Conservation (phyloP, 2,329 filamentous ascomycete genomes). For the Pezicula rhizophila region DNA sequence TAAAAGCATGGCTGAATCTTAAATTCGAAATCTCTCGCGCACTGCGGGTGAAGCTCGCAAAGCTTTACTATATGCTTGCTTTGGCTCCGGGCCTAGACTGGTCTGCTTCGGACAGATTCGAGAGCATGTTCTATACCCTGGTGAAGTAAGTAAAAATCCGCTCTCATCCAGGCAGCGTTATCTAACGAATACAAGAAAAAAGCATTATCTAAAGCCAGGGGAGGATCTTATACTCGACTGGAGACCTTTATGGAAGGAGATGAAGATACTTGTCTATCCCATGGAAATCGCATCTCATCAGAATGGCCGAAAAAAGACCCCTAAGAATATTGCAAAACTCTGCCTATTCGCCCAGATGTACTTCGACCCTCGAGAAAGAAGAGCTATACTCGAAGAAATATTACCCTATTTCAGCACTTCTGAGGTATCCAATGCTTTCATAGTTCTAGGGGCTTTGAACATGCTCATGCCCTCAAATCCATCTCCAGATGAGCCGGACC, state of each 20-base stretch:
- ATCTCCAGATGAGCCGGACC: conserved; percentile 61
- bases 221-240: conserved; percentile 91
- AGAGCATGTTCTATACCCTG: conserved; percentile 91
- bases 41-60: conserved; percentile 75
- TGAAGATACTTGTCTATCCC: conserved; percentile 85
- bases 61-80: conserved; percentile 89
- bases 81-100: conserved; percentile 85
- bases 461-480: conserved; percentile 80
- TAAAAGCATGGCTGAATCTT: conserved; percentile 88
- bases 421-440: conserved; percentile 85
- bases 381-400: conserved; percentile 74
- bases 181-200: conserved; percentile 55
- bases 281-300: conserved; percentile 69
- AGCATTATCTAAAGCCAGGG: conserved; percentile 87
- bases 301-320: conserved; percentile 45
- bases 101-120: conserved; percentile 78
- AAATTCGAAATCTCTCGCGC: conserved; percentile 94
- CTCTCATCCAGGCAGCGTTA: conserved; percentile 20
- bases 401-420: conserved; percentile 89
- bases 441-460: conserved; percentile 84
- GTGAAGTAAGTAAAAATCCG: conserved; percentile 64
- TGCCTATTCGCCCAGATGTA: conserved; percentile 87
- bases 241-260: conserved; percentile 85
- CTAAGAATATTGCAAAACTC: conserved; percentile 73
- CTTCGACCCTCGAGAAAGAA: conserved; percentile 83